Evolutionary conservation across 768 basidiomycete genomes (phyloP).

Genomic region (Lactarius sanguifluus): DNA sequence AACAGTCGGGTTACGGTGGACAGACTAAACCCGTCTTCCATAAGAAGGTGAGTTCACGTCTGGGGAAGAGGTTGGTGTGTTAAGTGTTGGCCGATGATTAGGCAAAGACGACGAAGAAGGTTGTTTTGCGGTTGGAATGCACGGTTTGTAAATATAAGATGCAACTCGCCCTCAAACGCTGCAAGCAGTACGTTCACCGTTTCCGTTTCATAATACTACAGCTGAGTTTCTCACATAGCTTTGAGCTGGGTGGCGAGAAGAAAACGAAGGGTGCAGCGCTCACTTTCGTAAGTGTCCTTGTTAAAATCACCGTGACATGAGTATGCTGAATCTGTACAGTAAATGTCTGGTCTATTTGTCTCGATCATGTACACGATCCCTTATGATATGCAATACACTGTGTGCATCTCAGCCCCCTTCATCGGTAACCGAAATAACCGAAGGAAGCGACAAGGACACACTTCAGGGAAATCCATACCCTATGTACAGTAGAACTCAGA

Average conservation of each 20-base stretch:
- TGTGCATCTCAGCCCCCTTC: constrained; percentile 15
- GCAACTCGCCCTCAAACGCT: constrained; percentile 94
- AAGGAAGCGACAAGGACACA: not conserved
- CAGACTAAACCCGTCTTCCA: constrained; percentile 99
- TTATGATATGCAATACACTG: constrained; percentile 21
- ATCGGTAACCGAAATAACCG: constrained; percentile 7
- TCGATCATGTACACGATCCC: constrained; percentile 25
- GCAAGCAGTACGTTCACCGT: constrained; percentile 84
- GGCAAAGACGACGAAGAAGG: constrained; percentile 99
- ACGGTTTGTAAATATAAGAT: constrained; percentile 98
- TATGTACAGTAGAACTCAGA: not conserved
- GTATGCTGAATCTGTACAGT: constrained; percentile 21
- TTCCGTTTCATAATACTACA: not conserved
- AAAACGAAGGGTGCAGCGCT: constrained; percentile 98
- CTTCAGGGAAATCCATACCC: not conserved
- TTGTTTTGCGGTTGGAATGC: constrained; percentile 96
- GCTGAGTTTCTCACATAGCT: constrained; percentile 48
- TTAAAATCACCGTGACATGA: not conserved
- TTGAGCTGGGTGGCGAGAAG: constrained; percentile 99
- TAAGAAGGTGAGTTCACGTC: constrained; percentile 79
- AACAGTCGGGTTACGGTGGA: constrained; percentile 98
- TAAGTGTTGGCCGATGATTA: constrained; percentile 35
- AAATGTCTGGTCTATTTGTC: constrained; percentile 14
- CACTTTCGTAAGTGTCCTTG: constrained; percentile 69
- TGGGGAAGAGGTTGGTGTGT: not conserved